These are phyloP conservation scores for Sporothrix phasma DNA, from an alignment of 2,329 filamentous ascomycete genomes.

Conservation along the genomic window DNA sequence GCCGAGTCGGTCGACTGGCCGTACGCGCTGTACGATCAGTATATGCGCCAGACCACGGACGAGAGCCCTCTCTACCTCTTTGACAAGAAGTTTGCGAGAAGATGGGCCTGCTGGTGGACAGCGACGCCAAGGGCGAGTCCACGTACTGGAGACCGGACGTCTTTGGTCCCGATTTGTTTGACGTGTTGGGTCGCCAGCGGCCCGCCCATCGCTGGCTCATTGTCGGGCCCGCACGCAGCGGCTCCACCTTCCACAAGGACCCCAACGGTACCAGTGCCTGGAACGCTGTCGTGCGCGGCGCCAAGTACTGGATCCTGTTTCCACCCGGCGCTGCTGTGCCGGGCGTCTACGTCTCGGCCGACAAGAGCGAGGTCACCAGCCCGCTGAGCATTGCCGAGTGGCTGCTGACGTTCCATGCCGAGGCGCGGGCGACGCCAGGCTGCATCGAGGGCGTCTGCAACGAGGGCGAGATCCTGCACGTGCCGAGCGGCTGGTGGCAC, in stretches of 20 bases:
- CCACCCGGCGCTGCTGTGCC: slow-evolving; percentile 69
- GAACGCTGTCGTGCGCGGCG: slow-evolving; percentile 84
- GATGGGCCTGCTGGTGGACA: slow-evolving; percentile 60
- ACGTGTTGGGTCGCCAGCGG: slow-evolving; percentile 63
- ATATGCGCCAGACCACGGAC: slow-evolving; percentile 70
- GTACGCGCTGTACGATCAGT: slow-evolving; percentile 67
- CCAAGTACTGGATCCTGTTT: slow-evolving; percentile 99
- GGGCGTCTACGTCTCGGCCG: slow-evolving; percentile 79
- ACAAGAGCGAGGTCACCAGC: slow-evolving; percentile 86
- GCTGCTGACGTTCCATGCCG: slow-evolving; percentile 78
- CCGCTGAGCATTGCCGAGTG: slow-evolving; percentile 96
- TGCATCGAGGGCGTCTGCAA: slow-evolving; percentile 79
- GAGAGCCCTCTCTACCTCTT: slow-evolving; percentile 92
- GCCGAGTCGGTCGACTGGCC: slow-evolving; percentile 94
- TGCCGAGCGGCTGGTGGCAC: slow-evolving; percentile 95
- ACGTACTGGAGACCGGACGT: slow-evolving; percentile 73
- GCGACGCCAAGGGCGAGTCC: slow-evolving; percentile 30
- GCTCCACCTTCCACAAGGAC: slow-evolving; percentile 89
- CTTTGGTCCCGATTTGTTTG: slow-evolving; percentile 81
- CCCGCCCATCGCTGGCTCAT: slow-evolving; percentile 92
- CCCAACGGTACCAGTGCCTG: slow-evolving; percentile 69
- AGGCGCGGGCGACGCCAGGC: slow-evolving; percentile 64
- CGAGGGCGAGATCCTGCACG: slow-evolving; percentile 79
- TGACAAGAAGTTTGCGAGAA: slow-evolving; percentile 78
- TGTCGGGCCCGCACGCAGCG: slow-evolving; percentile 74